phyloP scores from a whole-genome alignment of 495 filamentous ascomycete genomes.

The Penicillium coprophilum region DNA sequence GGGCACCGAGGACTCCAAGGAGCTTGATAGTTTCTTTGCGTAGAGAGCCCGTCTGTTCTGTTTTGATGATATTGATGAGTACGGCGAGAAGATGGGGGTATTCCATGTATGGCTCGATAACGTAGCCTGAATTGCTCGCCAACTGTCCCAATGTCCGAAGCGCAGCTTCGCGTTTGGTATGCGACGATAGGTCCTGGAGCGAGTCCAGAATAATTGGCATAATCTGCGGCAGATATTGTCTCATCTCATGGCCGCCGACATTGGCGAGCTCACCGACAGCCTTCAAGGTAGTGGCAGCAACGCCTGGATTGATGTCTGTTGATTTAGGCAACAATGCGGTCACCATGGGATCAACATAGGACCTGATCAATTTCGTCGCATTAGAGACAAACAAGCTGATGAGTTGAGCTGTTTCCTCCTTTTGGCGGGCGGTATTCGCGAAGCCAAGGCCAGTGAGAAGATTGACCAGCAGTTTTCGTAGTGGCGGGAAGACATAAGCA shows the following conservation, averaged over 20 bases:
- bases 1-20: conserved; percentile 91
- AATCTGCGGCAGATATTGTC: conserved; percentile 77
- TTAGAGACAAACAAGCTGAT: conserved; percentile 90
- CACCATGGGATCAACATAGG: conserved; percentile 94
- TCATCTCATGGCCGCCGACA: conserved; percentile 89
- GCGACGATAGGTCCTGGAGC: conserved; percentile 87
- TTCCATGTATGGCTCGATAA: conserved; percentile 93
- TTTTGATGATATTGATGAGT: conserved; percentile 89
- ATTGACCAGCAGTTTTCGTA: conserved; percentile 93
- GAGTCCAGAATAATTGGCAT: conserved; percentile 95
- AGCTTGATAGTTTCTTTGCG: conserved; percentile 94
- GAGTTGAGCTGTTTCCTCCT: conserved; percentile 91
- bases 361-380: conserved; percentile 84
- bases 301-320: conserved; percentile 74
- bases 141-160: conserved; percentile 88
- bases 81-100: conserved; percentile 91
- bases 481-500: conserved; percentile 91
- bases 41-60: conserved; percentile 77
- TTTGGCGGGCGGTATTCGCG: conserved; percentile 87
- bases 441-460: conserved; percentile 93
- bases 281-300: conserved; percentile 88
- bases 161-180: conserved; percentile 84
- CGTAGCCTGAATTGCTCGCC: conserved; percentile 92
- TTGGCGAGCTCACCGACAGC: conserved; percentile 91
- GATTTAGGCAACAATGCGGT: conserved; percentile 87